Base-by-base conservation (phyloP, 2,329 filamentous ascomycete species). In the Daldinia eschscholtzii region DNA sequence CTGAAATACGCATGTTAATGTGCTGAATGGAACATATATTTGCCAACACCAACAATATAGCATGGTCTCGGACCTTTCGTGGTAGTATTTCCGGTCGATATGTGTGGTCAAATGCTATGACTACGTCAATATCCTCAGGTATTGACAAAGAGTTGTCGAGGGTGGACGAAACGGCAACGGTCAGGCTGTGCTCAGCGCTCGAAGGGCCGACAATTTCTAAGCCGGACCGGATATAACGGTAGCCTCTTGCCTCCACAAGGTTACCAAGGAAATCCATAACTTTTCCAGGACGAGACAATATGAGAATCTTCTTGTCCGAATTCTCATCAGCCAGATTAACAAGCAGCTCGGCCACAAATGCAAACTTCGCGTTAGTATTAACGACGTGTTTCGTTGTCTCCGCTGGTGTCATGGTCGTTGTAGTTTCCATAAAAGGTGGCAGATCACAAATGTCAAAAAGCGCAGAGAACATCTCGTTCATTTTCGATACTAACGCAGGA, bases 291-390 rank as follows among this genome's bases (percentile, higher is more conserved):
- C 84, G 84, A 7, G 83, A 85, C 10, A 91, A 74, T 26, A 91
- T 83, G 13, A 89, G 77, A 6, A 91, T 76, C 39, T 83, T 85
- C 41, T 81, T 83, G 10, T 84, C 80, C 12, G 76, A 76, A 15
- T 71, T 70, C 10, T 79, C 76, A 15, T 79, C 76, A n/a, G 76
- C 74, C 10, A 89, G 74, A 7, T 77, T 74, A 20, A 84, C 79
- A 33, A 90, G 75, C 3, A 91, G 79, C 68, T 89, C 87, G 50
- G 82, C 84, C 5, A 90, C 73, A 71, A 91, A 91, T 35, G 83
- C 84, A 71, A 87, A 88, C 71, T 91, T 91, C 61, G 86, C 80
- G 76, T 88, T 90, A 9, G 86, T 84, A 59, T 84, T 84, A 62
- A 84, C 82, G 1, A 84, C 83, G 70, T 88, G 86, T 73, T 84